phyloP scores from a whole-genome alignment of 192 early-diverging fungal genomes.

The Pecoramyces ruminantium region DNA sequence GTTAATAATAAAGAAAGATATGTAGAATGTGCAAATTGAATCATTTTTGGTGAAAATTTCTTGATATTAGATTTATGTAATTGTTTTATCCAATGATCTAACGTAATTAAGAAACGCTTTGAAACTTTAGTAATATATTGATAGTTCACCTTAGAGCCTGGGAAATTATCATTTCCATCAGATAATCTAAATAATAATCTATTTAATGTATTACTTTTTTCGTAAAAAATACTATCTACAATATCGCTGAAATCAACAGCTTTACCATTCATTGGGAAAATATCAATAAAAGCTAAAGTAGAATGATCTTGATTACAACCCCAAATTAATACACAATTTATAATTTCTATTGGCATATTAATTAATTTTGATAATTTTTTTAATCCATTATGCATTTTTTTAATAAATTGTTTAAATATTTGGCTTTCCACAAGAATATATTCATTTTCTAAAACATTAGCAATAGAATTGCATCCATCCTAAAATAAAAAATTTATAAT shows the following conservation, averaged over 20 bases:
- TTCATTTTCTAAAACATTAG: slow-evolving; percentile 22
- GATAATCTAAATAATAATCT: neutral
- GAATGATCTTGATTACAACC: neutral
- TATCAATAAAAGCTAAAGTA: neutral
- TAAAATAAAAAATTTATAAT: neutral
- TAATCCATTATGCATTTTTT: slow-evolving; percentile 21
- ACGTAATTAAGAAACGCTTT: neutral
- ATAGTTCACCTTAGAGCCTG: neutral
- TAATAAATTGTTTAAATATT: slow-evolving; percentile 26
- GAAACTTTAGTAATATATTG: neutral
- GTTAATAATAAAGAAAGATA: neutral
- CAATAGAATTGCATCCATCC: slow-evolving; percentile 21
- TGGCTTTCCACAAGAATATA: slow-evolving; percentile 20
- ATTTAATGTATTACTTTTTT: neutral
- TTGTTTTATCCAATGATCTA: neutral
- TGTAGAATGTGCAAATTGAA: neutral
- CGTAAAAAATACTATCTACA: neutral
- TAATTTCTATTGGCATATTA: slow-evolving; percentile 25
- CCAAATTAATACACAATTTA: slow-evolving; percentile 23
- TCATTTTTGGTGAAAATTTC: neutral
- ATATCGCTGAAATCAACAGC: neutral
- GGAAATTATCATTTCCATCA: neutral
- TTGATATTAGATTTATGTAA: neutral
- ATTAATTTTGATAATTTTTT: slow-evolving; percentile 21
- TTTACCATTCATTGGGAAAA: neutral